Conservation (phyloP, 2,329 filamentous ascomycete species). For the Colletotrichum tofieldiae region DNA sequence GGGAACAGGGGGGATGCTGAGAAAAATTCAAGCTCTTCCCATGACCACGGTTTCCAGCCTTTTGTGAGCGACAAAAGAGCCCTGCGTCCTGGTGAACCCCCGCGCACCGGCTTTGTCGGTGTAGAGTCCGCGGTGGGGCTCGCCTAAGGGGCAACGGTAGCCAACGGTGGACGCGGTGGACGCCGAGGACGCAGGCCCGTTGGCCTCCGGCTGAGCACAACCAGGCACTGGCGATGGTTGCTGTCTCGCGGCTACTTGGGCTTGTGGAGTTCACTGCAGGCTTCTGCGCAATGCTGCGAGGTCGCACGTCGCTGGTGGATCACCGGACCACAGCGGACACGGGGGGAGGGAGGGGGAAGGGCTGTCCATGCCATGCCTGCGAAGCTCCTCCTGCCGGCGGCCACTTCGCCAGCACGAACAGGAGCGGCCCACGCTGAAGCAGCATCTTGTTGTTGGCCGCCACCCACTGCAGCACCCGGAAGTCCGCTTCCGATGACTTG, state of each 20-base stretch:
- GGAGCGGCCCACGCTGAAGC: background rate
- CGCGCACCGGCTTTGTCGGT: slow-evolving; percentile 36
- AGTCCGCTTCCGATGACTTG: slow-evolving; percentile 17
- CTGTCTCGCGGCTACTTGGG: slow-evolving; percentile 10
- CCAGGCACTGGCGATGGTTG: background rate
- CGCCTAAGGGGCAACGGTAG: slow-evolving; percentile 32
- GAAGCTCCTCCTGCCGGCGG: slow-evolving; percentile 2
- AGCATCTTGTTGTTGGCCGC: slow-evolving; percentile 2
- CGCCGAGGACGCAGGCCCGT: slow-evolving; percentile 33
- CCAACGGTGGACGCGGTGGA: slow-evolving; percentile 25
- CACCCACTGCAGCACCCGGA: slow-evolving; percentile 14
- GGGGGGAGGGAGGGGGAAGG: background rate
- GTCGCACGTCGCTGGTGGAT: slow-evolving; percentile 24
- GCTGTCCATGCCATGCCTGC: slow-evolving; percentile 2
- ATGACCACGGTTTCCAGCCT: slow-evolving; percentile 24
- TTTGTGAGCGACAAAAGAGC: slow-evolving; percentile 28
- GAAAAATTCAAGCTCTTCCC: slow-evolving; percentile 25
- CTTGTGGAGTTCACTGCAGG: slow-evolving; percentile 16
- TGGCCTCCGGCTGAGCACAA: slow-evolving; percentile 25
- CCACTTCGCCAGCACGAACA: slow-evolving; percentile 2
- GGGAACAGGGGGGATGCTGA: background rate
- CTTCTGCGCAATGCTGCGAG: slow-evolving; percentile 17
- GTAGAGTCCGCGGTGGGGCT: slow-evolving; percentile 37
- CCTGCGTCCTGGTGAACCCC: slow-evolving; percentile 34
- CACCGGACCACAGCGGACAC: slow-evolving; percentile 10